Conservation (phyloP, 768 basidiomycete genomes). For the Pilatotrama ljubarskyi region DNA sequence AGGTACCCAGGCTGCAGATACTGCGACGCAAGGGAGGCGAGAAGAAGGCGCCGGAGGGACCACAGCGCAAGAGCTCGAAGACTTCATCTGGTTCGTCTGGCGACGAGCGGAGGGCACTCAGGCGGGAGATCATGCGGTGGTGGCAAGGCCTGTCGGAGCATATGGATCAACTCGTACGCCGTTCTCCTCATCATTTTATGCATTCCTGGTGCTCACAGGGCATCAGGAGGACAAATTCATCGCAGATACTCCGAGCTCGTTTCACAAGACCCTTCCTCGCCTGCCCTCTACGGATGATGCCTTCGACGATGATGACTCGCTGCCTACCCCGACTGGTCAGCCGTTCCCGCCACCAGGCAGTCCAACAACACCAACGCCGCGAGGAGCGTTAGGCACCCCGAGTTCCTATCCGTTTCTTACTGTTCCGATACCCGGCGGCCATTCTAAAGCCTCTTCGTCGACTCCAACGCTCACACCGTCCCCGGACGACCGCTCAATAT, state of each 20-base stretch:
- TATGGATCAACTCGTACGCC: slow-evolving; percentile 58
- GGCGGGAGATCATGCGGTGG: slow-evolving; percentile 63
- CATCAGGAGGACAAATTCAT: slow-evolving; percentile 46
- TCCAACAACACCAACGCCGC: slow-evolving; percentile 17
- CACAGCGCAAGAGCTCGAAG: slow-evolving; percentile 6
- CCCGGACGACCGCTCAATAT: not conserved
- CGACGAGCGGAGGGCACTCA: slow-evolving; percentile 49
- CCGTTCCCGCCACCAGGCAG: slow-evolving; percentile 25
- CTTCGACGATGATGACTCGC: slow-evolving; percentile 34
- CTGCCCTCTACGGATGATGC: slow-evolving; percentile 59
- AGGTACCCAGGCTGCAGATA: slow-evolving; percentile 62
- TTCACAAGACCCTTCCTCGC: slow-evolving; percentile 55
- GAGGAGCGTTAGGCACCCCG: not conserved
- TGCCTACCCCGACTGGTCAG: slow-evolving; percentile 26
- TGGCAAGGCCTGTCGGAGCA: slow-evolving; percentile 65
- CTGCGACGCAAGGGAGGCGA: slow-evolving; percentile 30
- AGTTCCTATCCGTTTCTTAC: slow-evolving; percentile 12
- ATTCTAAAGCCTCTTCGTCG: not conserved
- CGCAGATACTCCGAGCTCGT: slow-evolving; percentile 19
- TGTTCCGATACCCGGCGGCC: not conserved
- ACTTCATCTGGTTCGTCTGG: slow-evolving; percentile 8
- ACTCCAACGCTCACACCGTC: slow-evolving; percentile 2
- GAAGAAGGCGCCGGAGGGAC: slow-evolving; percentile 10
- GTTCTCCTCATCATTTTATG: no score
- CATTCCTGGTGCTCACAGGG: not conserved